Conservation (phyloP, 2,329 filamentous ascomycete species). For the Periconia macrospinosa region DNA sequence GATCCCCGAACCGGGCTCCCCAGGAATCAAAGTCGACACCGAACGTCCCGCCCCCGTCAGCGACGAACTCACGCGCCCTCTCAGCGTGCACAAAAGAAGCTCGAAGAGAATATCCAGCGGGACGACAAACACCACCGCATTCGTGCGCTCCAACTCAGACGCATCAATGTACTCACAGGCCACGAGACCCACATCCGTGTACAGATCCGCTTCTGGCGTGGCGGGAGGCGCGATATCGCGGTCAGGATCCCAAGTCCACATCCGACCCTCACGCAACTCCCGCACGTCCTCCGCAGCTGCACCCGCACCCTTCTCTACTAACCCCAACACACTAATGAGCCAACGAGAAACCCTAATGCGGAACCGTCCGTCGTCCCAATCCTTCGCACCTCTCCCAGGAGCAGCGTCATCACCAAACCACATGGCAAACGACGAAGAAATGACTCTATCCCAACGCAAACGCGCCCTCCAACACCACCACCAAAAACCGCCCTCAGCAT, state of each 20-base stretch:
- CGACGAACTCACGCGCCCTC: conserved; percentile 27
- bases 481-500: conserved; percentile 32
- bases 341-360: conserved; percentile 57
- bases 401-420: conserved; percentile 15
- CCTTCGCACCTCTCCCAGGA: conserved; percentile 37
- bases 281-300: conserved; percentile 21
- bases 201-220: conserved; percentile 18
- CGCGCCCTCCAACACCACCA: conserved; percentile 32
- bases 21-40: conserved; percentile 43
- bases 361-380: conserved; percentile 42
- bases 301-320: conserved; percentile 26
- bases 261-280: conserved; percentile 31
- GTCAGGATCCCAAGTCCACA: conserved; percentile 29
- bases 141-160: conserved; percentile 25
- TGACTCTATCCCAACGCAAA: conserved; percentile 69
- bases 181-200: conserved; percentile 14
- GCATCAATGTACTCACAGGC: conserved; percentile 19
- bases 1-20: conserved; percentile 53
- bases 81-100: conserved; percentile 17
- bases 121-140: conserved; percentile 18
- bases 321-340: conserved; percentile 54
- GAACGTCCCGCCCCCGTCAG: conserved; percentile 60
- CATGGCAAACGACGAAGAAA: conserved; percentile 58
- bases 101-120: conserved; percentile 30
- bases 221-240: conserved; percentile 22